phyloP scores from a whole-genome alignment of 805 yeast species.

The Torulaspora franciscae region DNA sequence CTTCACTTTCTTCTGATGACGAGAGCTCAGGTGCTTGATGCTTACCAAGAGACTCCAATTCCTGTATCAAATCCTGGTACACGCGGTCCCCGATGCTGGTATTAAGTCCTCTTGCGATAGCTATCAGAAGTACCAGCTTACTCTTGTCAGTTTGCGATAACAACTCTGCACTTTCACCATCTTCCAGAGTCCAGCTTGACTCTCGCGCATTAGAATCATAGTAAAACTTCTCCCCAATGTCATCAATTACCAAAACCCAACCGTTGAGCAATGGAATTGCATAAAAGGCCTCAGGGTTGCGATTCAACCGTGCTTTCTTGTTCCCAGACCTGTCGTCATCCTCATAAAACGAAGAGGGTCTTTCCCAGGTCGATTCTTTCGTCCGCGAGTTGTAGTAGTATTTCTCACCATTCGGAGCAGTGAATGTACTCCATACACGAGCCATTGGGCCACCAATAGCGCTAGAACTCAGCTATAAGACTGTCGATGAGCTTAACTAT shows the following conservation, averaged over 20 bases:
- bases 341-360: constrained; percentile 27
- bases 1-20: background rate
- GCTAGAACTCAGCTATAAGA: background rate
- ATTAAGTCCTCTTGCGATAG: constrained; percentile 24
- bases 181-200: constrained; percentile 39
- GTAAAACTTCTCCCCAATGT: constrained; percentile 42
- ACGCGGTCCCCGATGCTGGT: constrained; percentile 11
- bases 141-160: constrained; percentile 32
- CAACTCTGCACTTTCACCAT: constrained; percentile 26
- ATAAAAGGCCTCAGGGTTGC: constrained; percentile 14
- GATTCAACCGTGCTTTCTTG: constrained; percentile 7
- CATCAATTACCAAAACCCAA: constrained; percentile 43
- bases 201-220: constrained; percentile 29
- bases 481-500: background rate
- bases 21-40: background rate
- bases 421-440: constrained; percentile 37
- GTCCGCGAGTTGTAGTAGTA: constrained; percentile 40
- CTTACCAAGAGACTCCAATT: constrained; percentile 9
- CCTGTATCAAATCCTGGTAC: constrained; percentile 19
- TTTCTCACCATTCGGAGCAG: constrained; percentile 37
- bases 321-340: background rate
- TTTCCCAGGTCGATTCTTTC: constrained; percentile 38
- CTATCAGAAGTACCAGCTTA: constrained; percentile 23
- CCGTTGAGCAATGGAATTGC: constrained; percentile 24
- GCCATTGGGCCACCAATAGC: constrained; percentile 14